These are phyloP conservation scores for Fagus sylvatica DNA, from an alignment of 306 rosid genomes.

Conservation along the genomic window DNA sequence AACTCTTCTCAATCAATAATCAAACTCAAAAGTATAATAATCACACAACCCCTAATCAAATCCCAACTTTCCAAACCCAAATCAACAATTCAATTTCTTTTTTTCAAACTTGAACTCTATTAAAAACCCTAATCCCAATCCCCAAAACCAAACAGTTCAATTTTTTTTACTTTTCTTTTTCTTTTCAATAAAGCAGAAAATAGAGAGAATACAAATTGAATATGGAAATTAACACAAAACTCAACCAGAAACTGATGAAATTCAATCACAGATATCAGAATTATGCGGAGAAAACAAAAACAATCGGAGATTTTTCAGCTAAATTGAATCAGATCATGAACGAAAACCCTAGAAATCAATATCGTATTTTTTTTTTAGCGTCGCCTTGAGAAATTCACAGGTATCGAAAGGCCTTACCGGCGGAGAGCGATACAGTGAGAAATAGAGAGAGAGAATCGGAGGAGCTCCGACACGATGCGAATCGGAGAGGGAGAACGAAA, in stretches of 20 bases:
- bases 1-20: constrained; percentile 51
- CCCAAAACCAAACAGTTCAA: constrained; percentile 9
- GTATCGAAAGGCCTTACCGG: constrained; percentile 73
- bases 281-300: background rate
- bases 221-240: constrained; percentile 15
- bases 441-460: constrained; percentile 1
- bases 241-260: background rate
- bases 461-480: background rate
- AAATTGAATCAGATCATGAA: constrained; percentile 17
- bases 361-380: constrained; percentile 4
- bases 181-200: constrained; percentile 1
- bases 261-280: background rate
- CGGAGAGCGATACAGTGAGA: background rate
- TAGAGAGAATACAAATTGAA: background rate
- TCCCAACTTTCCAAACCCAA: constrained; percentile 31
- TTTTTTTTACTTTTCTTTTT: background rate
- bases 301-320: constrained; percentile 10
- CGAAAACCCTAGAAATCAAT: constrained; percentile 51
- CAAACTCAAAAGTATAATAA: constrained; percentile 31
- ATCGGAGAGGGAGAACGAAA: background rate
- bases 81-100: constrained; percentile 4
- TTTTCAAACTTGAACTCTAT: too few relatives aligned
- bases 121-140: background rate
- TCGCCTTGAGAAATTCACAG: constrained; percentile 50
- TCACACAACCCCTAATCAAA: constrained; percentile 17